Percentiles rank a stretch among this genome's conserved stretches.
These are phyloP conservation scores for Aspergillus sp. DNA, from an alignment of 2,329 filamentous ascomycete genomes.

Conservation along the genomic window DNA sequence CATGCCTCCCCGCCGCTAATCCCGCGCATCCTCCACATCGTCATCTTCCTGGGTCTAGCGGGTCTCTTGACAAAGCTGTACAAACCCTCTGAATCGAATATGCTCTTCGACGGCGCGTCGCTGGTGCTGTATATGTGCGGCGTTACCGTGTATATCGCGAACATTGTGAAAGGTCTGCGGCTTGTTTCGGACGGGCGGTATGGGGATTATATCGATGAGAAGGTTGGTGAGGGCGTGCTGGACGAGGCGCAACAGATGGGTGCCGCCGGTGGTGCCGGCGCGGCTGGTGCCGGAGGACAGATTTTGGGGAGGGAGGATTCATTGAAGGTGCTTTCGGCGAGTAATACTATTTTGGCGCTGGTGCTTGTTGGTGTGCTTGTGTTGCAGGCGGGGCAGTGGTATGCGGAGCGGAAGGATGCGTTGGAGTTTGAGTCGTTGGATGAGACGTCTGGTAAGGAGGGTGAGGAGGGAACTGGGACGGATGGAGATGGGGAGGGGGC, in stretches of 20 bases:
- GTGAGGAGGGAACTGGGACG: neutral
- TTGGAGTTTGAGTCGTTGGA: conserved; percentile 63
- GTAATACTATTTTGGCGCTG: conserved; percentile 91
- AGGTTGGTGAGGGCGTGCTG: conserved; percentile 40
- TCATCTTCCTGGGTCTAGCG: conserved; percentile 77
- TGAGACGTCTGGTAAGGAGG: neutral
- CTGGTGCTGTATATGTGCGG: conserved; percentile 74
- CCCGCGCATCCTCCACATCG: conserved; percentile 86
- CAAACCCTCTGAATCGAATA: conserved; percentile 85
- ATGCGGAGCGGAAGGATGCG: conserved; percentile 87
- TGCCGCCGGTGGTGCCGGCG: neutral
- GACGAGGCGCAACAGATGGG: conserved; percentile 38
- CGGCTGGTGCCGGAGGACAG: conserved; percentile 51
- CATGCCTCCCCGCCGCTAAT: conserved; percentile 89
- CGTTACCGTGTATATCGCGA: conserved; percentile 86
- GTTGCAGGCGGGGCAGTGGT: conserved; percentile 95
- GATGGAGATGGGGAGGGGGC: conserved; percentile 7
- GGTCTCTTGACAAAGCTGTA: conserved; percentile 94
- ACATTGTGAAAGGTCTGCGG: conserved; percentile 90
- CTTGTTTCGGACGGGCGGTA: conserved; percentile 70
- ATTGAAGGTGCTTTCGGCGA: conserved; percentile 82
- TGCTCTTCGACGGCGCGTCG: conserved; percentile 79
- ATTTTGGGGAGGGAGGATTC: conserved; percentile 79
- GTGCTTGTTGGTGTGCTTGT: conserved; percentile 88
- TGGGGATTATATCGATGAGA: conserved; percentile 37